Base-by-base conservation (phyloP, 1,284 basidiomycete genomes). In the Papiliotrema nemorosa region DNA sequence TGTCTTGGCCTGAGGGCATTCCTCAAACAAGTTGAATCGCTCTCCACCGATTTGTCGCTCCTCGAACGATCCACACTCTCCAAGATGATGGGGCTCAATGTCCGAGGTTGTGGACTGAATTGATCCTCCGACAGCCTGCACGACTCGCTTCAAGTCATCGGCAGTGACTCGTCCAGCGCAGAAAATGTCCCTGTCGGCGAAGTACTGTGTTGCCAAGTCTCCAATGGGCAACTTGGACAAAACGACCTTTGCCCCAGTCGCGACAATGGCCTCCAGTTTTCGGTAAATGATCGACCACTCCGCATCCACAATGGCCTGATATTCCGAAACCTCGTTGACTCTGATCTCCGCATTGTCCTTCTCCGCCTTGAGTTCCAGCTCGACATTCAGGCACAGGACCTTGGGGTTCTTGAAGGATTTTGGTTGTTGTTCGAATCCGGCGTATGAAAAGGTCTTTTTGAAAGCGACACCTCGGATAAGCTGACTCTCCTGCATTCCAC, bases 231-330 rank as follows among this genome's bases (percentile, higher is more conserved):
- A 82, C 76, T 97, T 97, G 76, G 92, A 97, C 50, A 99, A 81
- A 22, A 99, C 93, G 52, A 99, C 90, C 74, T 96, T 93, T 39
- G 96, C 96, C 27, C 93, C 96, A 0, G 93, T 97, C 69, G 88
- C 87, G 67, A 92, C 90, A 69, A 98, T 97, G 1, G 91, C 91
- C 66, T 97, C 88, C 27, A 99, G 81, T 76, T 99, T 99, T 67
- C 88, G 84, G 78, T 93, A 98, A 72, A 99, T 99, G 76, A 99
- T 98, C 67, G 93, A 88, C 96, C 96, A 99, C 75, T 99, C 96
- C 24, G 96, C 96, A 69, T 99, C 92, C 51, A 99, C 96, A 62
- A 99, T 97, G 5, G 93, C 92, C 76, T 99, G 96, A 74, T 99
- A 99, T 66, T 97, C 92, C 21, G 90, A 86, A 22, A 99, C 94